Evolutionary conservation across 2,329 filamentous ascomycete genomes (phyloP), one percentile per base, ranked within the genome.

Genomic region (Stachybotrys elegans): DNA sequence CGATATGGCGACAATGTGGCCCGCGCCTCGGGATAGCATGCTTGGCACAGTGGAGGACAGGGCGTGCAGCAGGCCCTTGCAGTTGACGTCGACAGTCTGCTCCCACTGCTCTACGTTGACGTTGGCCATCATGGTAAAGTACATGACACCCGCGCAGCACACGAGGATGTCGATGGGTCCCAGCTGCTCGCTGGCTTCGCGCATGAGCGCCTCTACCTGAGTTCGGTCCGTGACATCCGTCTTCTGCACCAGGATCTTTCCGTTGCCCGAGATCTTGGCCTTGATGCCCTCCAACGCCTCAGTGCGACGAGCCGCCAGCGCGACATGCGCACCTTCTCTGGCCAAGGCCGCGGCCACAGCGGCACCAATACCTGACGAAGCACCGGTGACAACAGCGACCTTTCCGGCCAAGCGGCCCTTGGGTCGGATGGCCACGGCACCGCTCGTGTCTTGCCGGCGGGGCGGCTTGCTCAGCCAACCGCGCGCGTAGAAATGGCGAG

Each of bases 41-140:
- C 66, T 67, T 0, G 87, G 87, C 0, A 92, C 78, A 0, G 78
- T 80, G 2, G 83, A 75, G 0, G 84, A 78, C 4, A 92, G 72
- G 51, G 81, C 83, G 70, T 92, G 76, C 43, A 91, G 69, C 2
- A 92, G 74, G 29, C 87, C 87, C 66, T 91, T 91, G 79, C 87
- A 91, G 69, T 92, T 92, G 53, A 92, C 85, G 55, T 91, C 87
- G 34, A 92, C 86, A 0, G 86, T 91, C 46, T 79, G 83, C 50
- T 90, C 82, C 87, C 87, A 92, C 55, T 92, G 83, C 5, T 87
- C 84, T 0, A 72, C 78, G 50, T 85, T 76, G 14, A 71, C 76
- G 59, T 90, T 91, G 45, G 83, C 79, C 87, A 92, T 91, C 81
- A 91, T 83, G 43, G 87, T 91, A 66, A 83, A 92, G 69, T 92